Base-by-base conservation (phyloP, 768 basidiomycete species). In the Kwoniella heveanensis region DNA sequence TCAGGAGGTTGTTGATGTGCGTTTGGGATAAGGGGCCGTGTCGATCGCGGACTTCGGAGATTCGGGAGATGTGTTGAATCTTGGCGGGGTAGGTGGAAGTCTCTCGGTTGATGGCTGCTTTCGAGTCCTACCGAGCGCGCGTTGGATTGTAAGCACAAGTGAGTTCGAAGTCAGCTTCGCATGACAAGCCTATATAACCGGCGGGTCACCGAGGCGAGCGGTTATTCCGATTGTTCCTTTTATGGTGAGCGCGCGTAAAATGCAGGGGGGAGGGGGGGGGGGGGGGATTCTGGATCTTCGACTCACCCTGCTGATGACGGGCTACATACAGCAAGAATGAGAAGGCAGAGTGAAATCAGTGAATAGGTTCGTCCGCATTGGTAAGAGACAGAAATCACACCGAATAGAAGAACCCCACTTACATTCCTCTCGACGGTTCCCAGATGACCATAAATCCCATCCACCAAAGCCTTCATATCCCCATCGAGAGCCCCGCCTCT, bases 351-450 rank as follows among this genome's bases (percentile, higher is more conserved):
- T n/a, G n/a, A n/a, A n/a, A n/a, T n/a, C n/a, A n/a, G n/a, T n/a
- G n/a, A n/a, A n/a, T n/a, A n/a, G n/a, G n/a, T n/a, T n/a, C n/a
- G n/a, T n/a, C n/a, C n/a, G n/a, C n/a, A n/a, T n/a, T 24, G 52
- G 26, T 46, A 54, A 37, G 21, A 44, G 22, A 19, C 39, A 3
- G 32, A 36, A 44, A 32, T 32, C 13, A 32, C 39, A 44, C 39
- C 15, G 32, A 36, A 36, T 36, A 7, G 32, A 13, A 3, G 8
- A 44, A 9, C 19, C 2, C 19, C 5, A 67, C 74, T 72, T 54
- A 75, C 74, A 69, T 73, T 72, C 29, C 74, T 50, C 62, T 76
- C 74, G 13, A 76, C 71, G n/a, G 71, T 73, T 1, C 74, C 74
- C 19, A 76, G 39, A 64, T 76, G 71, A 4, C 74, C 74, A 64